Base-by-base conservation (phyloP, 306 rosid genomes). In the Castanospermum australe region DNA sequence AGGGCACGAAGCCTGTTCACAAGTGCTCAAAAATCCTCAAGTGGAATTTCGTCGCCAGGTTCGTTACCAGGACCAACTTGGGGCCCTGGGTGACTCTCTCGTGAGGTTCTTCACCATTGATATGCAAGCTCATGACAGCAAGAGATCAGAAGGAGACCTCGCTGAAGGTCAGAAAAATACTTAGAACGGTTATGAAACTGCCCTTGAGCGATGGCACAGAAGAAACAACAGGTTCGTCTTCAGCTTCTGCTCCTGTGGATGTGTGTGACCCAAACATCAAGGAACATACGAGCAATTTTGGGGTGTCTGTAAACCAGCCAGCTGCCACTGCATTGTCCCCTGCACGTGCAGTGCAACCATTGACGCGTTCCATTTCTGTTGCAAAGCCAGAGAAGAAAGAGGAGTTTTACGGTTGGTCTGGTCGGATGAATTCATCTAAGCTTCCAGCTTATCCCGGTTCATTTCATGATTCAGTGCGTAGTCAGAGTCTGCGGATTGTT, bases 401-500 rank as follows among this genome's bases (percentile, higher is more conserved):
- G 22, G 91, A 89, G 12, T 79, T 91, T 67, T 79, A 81, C 76
- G 88, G 82, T 38, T 57, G 44, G 73, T 82, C 91, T 7, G 84
- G 75, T 62, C 54, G 17, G 77, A 47, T 57, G 17, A 84, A 51
- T 67, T 7, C 84, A 13, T 41, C 89, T 22, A 65, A 42, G 1
- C 62, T 18, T 60, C 73, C 91, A 39, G 74, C 42, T 61, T 77
- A 71, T 81, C 67, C 97, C 11, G 74, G 79, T 50, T 90, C 92
- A 32, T 85, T 80, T 35, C 66, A 87, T 83, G 97, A 86, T 6
- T 92, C 91, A 0, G 79, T 83, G n/a, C 84, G 82, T 76, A 60
- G 72, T 71, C 92, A 87, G 85, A 73, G 67, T 82, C 20, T 82
- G 82, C 94, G 87, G 88, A 85, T 93, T 86, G 93, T 95, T 74